Evolutionary conservation across 768 basidiomycete species (phyloP).

Genomic region (Naganishia antarctica): DNA sequence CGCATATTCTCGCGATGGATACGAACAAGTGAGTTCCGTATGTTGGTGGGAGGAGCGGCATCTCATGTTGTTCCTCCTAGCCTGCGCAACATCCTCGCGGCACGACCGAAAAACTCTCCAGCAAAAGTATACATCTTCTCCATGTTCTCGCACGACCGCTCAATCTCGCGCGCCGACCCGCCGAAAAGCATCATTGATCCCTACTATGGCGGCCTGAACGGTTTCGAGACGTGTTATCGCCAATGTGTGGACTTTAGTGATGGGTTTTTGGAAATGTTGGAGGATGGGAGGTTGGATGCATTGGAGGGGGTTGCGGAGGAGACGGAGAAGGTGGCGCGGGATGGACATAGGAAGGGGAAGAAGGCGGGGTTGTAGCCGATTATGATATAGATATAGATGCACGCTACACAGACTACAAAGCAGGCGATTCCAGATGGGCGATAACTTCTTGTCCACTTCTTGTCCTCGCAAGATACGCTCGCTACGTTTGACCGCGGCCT

Average conservation of each 20-base stretch:
- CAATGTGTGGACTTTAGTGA: conserved; percentile 70
- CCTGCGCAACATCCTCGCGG: conserved; percentile 37
- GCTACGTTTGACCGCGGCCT: too few species aligned
- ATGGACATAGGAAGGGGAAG: conserved; percentile 39
- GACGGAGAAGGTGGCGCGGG: conserved; percentile 18
- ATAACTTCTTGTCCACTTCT: background rate
- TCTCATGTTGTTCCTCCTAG: conserved; percentile 26
- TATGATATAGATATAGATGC: background rate
- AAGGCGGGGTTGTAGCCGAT: conserved; percentile 20
- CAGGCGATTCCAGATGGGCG: background rate
- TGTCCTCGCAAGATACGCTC: too few species aligned
- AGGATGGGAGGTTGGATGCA: conserved; percentile 22
- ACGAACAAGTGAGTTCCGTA: conserved; percentile 60
- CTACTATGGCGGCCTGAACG: conserved; percentile 69
- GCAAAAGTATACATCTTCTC: conserved; percentile 43
- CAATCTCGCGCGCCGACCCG: conserved; percentile 53
- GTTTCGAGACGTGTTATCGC: conserved; percentile 71
- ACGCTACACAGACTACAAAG: too few species aligned
- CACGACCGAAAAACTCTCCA: conserved; percentile 35
- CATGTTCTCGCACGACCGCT: conserved; percentile 34
- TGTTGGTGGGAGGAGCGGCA: too few species aligned
- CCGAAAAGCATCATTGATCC: conserved; percentile 70
- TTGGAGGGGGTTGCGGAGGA: conserved; percentile 20
- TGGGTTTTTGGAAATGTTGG: conserved; percentile 56
- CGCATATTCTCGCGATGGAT: conserved; percentile 83